These are phyloP conservation scores for Infundibulicybe gibba DNA, from an alignment of 768 basidiomycete genomes.

Conservation along the genomic window DNA sequence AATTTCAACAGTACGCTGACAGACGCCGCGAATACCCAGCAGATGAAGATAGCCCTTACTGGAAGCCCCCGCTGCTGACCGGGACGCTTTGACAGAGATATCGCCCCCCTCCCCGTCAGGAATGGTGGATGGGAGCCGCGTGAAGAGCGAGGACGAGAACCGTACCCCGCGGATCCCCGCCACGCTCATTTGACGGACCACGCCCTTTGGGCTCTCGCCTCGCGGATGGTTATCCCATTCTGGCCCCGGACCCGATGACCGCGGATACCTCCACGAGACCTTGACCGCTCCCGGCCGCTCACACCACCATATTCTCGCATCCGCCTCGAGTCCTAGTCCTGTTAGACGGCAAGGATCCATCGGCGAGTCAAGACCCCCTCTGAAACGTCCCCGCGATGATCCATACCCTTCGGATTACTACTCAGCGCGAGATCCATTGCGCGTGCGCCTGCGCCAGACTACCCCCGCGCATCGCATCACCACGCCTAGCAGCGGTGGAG, in stretches of 20 bases:
- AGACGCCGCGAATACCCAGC: conserved; percentile 25
- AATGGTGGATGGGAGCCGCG: conserved; percentile 36
- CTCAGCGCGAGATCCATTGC: conserved; percentile 13
- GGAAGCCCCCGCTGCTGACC: conserved; percentile 25
- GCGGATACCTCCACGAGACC: conserved; percentile 19
- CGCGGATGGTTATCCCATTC: conserved; percentile 11
- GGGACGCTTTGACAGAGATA: conserved; percentile 36
- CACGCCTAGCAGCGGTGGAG: conserved; percentile 14
- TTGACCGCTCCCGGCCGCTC: conserved; percentile 23
- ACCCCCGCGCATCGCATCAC: conserved; percentile 25
- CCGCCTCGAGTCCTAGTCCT: conserved; percentile 42
- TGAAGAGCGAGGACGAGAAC: conserved; percentile 33
- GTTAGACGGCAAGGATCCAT: conserved; percentile 24
- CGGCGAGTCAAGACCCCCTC: conserved; percentile 40
- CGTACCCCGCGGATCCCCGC: conserved; percentile 12
- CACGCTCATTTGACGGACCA: conserved; percentile 12
- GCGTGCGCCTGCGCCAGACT: conserved; percentile 22
- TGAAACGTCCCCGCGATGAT: conserved; percentile 46
- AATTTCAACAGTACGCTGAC: conserved; percentile 16
- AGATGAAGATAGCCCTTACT: conserved; percentile 33
- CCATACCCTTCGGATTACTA: conserved; percentile 27
- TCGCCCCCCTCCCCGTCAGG: conserved; percentile 18
- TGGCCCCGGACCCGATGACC: conserved; percentile 1
- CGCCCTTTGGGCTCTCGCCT: conserved; percentile 14
- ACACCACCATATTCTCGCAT: conserved; percentile 33